phyloP scores from a whole-genome alignment of 2,329 filamentous ascomycete species.

The Ceratocystis eucalypticola region DNA sequence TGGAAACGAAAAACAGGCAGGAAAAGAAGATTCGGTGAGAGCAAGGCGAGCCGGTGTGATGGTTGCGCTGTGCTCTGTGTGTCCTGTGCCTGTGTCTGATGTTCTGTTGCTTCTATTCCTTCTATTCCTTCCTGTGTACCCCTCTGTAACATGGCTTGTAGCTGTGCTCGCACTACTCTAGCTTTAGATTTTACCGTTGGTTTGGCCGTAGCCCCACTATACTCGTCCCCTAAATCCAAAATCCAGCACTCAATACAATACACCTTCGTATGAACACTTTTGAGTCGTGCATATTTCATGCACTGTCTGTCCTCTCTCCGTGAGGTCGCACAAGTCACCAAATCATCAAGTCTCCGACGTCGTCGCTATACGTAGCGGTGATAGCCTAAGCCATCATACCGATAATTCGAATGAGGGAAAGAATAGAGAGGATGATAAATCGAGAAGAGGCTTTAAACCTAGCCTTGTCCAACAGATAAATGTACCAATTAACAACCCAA shows the following conservation, averaged over 20 bases:
- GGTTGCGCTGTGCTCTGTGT: background rate
- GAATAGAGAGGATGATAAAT: too few species aligned
- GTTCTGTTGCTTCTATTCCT: background rate
- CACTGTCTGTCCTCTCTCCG: background rate
- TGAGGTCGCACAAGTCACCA: too few species aligned
- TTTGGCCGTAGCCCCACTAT: background rate
- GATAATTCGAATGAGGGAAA: too few species aligned
- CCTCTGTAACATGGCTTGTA: too few species aligned
- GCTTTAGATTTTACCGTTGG: background rate
- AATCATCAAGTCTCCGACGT: background rate
- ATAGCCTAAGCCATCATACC: background rate
- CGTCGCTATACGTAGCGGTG: background rate
- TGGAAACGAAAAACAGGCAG: background rate
- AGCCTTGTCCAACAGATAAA: too few species aligned
- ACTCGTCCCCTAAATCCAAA: too few species aligned
- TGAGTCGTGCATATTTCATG: background rate
- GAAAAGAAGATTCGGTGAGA: background rate
- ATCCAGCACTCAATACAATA: background rate
- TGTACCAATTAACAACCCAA: background rate
- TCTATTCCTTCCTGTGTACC: background rate
- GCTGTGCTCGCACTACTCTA: background rate
- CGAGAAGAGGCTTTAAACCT: too few species aligned
- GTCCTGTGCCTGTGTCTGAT: background rate
- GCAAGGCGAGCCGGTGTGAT: background rate
- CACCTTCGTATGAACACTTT: background rate